Evolutionary conservation across 805 yeast genomes (phyloP).

Genomic region (Schwanniomyces pseudopolymorphus): DNA sequence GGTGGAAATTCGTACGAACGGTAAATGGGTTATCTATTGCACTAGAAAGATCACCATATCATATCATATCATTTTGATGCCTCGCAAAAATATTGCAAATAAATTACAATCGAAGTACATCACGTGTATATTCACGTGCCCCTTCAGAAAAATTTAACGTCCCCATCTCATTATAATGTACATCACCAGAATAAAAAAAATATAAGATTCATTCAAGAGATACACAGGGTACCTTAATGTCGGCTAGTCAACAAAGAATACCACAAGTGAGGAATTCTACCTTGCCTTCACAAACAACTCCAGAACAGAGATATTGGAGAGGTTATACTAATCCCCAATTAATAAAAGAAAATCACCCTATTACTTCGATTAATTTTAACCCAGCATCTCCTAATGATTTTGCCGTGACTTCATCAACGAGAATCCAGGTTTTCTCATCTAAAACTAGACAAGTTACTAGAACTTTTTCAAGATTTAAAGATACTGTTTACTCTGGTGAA

Average conservation of each 20-base stretch:
- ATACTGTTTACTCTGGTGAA: slow-evolving; percentile 88
- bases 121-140: not conserved
- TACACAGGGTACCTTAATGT: slow-evolving; percentile 49
- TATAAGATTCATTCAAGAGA: not conserved
- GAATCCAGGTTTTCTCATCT: slow-evolving; percentile 91
- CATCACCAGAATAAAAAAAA: not conserved
- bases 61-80: too few species aligned
- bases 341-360: slow-evolving; percentile 90
- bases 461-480: slow-evolving; percentile 85
- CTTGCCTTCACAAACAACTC: slow-evolving; percentile 80
- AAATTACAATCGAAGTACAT: too few species aligned
- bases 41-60: too few species aligned
- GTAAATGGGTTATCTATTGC: too few species aligned
- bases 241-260: slow-evolving; percentile 66
- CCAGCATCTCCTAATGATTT: slow-evolving; percentile 86
- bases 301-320: slow-evolving; percentile 94
- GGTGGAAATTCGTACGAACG: too few species aligned
- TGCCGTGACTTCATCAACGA: slow-evolving; percentile 87
- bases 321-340: slow-evolving; percentile 81
- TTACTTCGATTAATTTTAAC: slow-evolving; percentile 83
- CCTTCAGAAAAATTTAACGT: slow-evolving; percentile 5
- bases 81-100: too few species aligned
- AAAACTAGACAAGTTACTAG: slow-evolving; percentile 88
- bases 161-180: slow-evolving; percentile 8
- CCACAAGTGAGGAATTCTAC: slow-evolving; percentile 68